These are phyloP conservation scores for Taxillus chinensis DNA, from an alignment of 164 flowering plant species.

Conservation along the genomic window DNA sequence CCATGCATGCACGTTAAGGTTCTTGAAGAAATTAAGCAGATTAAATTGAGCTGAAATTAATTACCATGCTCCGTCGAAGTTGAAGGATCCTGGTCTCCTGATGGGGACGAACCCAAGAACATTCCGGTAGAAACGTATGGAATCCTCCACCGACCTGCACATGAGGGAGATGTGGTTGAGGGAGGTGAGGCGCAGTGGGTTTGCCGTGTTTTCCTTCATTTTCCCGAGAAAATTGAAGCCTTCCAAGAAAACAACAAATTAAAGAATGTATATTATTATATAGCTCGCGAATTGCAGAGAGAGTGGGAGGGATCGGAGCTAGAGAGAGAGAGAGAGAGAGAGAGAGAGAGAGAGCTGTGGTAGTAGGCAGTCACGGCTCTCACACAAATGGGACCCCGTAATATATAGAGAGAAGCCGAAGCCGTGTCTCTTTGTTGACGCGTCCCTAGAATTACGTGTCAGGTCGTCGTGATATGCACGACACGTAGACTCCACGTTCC, in stretches of 20 bases:
- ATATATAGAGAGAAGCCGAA: background rate
- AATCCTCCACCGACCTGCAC: conserved; percentile 54
- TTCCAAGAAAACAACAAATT: background rate
- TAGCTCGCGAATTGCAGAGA: too few species aligned
- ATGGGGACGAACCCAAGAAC: conserved; percentile 67
- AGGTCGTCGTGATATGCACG: background rate
- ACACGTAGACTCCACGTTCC: background rate
- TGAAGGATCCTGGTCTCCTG: conserved; percentile 69
- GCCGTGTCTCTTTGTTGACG: background rate
- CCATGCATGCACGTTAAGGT: too few species aligned
- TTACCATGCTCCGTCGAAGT: conserved; percentile 78
- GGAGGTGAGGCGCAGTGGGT: conserved; percentile 49
- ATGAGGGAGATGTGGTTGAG: conserved; percentile 70
- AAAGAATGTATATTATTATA: too few species aligned
- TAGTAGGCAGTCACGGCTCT: too few species aligned
- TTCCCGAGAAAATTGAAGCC: conserved; percentile 8
- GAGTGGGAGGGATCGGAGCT: too few species aligned
- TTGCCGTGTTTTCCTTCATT: conserved; percentile 24
- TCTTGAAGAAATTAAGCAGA: too few species aligned
- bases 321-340: too few species aligned
- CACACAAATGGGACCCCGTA: too few species aligned
- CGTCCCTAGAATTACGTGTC: background rate
- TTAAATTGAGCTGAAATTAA: too few species aligned
- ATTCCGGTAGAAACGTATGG: conserved; percentile 49
- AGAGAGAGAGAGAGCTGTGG: too few species aligned